Evolutionary conservation across 164 flowering plant species (phyloP).

Genomic region (Liquidambar formosana): DNA sequence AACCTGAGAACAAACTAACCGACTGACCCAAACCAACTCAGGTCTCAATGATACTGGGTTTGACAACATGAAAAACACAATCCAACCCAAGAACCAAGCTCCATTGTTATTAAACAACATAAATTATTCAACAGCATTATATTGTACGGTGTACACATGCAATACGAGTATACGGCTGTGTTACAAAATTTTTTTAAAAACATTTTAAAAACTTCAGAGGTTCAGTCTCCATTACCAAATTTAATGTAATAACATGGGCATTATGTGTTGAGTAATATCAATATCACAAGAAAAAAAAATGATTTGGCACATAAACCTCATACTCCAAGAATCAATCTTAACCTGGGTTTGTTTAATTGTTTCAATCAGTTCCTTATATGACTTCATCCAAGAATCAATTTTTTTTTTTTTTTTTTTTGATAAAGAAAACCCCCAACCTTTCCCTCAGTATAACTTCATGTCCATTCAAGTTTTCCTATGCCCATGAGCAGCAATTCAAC

Average conservation of each 20-base stretch:
- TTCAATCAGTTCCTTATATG: neutral
- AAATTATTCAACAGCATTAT: too few species aligned
- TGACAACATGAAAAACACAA: neutral
- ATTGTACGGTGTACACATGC: too few species aligned
- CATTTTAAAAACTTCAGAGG: too few species aligned
- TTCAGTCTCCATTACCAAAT: too few species aligned
- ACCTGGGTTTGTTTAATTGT: too few species aligned
- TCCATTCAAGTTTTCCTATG: too few species aligned
- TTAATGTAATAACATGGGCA: neutral
- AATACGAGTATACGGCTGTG: too few species aligned
- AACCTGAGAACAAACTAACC: neutral
- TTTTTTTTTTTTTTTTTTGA: too few species aligned
- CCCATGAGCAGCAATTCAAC: too few species aligned
- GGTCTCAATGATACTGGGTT: neutral
- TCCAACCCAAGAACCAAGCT: neutral
- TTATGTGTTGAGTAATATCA: neutral
- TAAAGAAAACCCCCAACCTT: too few species aligned
- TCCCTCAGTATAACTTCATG: too few species aligned
- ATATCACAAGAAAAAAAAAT: neutral
- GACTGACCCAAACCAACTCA: neutral
- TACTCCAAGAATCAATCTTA: neutral
- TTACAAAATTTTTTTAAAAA: too few species aligned
- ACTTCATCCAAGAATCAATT: neutral
- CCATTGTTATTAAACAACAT: neutral
- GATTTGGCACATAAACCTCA: neutral